These are phyloP conservation scores for Stagonosporopsis tanaceti DNA, from an alignment of 2,329 filamentous ascomycete genomes.

Conservation along the genomic window DNA sequence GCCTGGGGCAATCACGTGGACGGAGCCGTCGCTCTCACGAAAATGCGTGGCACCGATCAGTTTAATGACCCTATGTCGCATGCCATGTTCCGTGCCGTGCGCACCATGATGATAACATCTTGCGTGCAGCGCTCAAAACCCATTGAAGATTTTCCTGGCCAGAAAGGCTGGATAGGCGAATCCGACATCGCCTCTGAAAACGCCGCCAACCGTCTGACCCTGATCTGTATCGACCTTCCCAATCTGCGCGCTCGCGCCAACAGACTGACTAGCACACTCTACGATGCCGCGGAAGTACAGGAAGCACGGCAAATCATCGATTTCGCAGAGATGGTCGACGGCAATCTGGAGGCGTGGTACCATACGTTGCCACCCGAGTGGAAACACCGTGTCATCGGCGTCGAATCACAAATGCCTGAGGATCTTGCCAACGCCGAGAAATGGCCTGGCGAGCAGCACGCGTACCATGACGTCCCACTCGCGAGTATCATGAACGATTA, in stretches of 20 bases:
- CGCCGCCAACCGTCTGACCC: constrained; percentile 50
- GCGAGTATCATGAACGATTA: constrained; percentile 53
- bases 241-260: constrained; percentile 48
- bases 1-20: constrained; percentile 53
- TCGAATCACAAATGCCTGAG: constrained; percentile 37
- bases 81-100: constrained; percentile 51
- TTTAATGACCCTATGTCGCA: constrained; percentile 49
- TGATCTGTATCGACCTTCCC: constrained; percentile 51
- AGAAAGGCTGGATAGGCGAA: constrained; percentile 45
- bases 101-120: constrained; percentile 53
- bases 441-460: constrained; percentile 52
- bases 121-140: constrained; percentile 51
- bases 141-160: constrained; percentile 49
- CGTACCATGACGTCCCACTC: constrained; percentile 50
- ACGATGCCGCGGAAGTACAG: constrained; percentile 25
- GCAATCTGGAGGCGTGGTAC: constrained; percentile 49
- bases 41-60: constrained; percentile 49
- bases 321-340: constrained; percentile 48
- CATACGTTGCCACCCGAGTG: constrained; percentile 46
- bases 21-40: constrained; percentile 51
- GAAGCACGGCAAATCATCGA: constrained; percentile 47
- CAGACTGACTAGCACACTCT: constrained; percentile 36
- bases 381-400: constrained; percentile 44
- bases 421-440: constrained; percentile 40
- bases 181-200: constrained; percentile 46